A percentile compares a stretch with the other conserved stretches of the same genome.
These are phyloP conservation scores for Datisca glomerata DNA, from an alignment of 306 rosid species.

Conservation along the genomic window DNA sequence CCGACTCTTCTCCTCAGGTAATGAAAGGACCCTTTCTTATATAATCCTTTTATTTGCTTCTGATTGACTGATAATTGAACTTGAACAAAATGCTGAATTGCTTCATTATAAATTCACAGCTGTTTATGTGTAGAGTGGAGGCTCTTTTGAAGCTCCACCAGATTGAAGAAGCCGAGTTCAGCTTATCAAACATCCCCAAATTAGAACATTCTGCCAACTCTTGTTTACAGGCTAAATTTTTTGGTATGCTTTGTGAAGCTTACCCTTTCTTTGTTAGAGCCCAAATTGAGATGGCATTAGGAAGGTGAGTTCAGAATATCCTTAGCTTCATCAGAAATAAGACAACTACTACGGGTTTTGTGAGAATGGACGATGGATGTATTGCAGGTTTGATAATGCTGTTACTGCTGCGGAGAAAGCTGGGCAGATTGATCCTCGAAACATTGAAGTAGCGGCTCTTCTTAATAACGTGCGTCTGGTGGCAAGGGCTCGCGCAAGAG, in stretches of 20 bases:
- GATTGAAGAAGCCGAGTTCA: constrained; percentile 65
- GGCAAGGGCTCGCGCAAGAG: constrained; percentile 78
- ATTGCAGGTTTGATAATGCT: constrained; percentile 97
- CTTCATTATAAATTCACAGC: constrained; percentile 83
- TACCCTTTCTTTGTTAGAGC: constrained; percentile 54
- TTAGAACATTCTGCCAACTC: constrained; percentile 20
- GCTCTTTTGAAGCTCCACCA: constrained; percentile 81
- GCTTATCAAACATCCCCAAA: constrained; percentile 32
- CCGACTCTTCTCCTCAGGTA: constrained; percentile 78
- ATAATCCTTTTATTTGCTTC: background rate
- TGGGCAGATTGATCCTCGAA: constrained; percentile 48
- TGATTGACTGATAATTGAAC: constrained; percentile 2
- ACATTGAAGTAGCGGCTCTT: constrained; percentile 57
- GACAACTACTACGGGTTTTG: constrained; percentile 18
- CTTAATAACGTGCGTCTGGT: constrained; percentile 64
- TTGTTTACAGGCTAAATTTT: constrained; percentile 36
- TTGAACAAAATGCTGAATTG: constrained; percentile 31
- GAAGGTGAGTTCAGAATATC: constrained; percentile 66
- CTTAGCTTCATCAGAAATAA: constrained; percentile 18
- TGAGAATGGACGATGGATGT: constrained; percentile 50
- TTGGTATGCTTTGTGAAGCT: constrained; percentile 79
- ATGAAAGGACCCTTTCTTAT: background rate
- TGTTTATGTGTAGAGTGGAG: constrained; percentile 92
- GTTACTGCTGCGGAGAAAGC: constrained; percentile 81
- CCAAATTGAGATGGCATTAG: constrained; percentile 80